Percentiles rank a stretch among this genome's conserved stretches.
Evolutionary conservation across 306 rosid genomes (phyloP).

Genomic region (Ammopiptanthus mongolicus): DNA sequence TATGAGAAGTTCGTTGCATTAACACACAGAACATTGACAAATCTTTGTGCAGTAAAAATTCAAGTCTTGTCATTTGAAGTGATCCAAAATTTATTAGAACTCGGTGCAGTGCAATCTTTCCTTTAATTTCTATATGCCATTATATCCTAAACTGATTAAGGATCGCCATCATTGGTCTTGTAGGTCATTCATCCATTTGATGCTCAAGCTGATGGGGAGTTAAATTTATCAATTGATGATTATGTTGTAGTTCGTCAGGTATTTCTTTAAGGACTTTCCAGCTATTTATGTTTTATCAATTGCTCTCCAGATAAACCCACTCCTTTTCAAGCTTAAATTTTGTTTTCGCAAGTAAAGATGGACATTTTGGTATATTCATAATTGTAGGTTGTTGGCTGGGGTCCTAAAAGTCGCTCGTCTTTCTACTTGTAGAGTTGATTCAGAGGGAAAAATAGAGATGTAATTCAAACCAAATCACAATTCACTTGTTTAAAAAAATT

Average conservation of each 20-base stretch:
- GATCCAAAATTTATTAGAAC: not conserved
- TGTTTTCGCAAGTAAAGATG: not conserved
- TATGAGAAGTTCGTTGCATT: not conserved
- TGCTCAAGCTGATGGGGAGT: conserved; percentile 84
- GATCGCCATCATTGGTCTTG: conserved; percentile 14
- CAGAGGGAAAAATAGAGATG: not conserved
- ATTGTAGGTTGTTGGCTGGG: not conserved
- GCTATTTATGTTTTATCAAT: not conserved
- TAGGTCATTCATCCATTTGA: conserved; percentile 90
- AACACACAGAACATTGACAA: not conserved
- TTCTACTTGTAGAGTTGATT: not conserved
- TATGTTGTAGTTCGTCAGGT: conserved; percentile 83
- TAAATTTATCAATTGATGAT: conserved; percentile 71
- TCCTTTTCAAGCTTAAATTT: not conserved
- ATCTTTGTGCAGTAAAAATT: not conserved
- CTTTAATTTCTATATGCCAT: not conserved
- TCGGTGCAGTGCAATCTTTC: not conserved
- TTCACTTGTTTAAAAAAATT: not conserved
- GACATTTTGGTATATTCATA: not conserved
- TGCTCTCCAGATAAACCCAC: not conserved
- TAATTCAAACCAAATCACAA: not conserved
- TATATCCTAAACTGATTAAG: conserved; percentile 4
- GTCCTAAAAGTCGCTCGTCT: not conserved
- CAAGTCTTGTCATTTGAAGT: not conserved
- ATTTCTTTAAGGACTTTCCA: conserved; percentile 12